phyloP scores from a whole-genome alignment of 371 early-diverging fungal genomes.

The Saksenaea oblongispora region DNA sequence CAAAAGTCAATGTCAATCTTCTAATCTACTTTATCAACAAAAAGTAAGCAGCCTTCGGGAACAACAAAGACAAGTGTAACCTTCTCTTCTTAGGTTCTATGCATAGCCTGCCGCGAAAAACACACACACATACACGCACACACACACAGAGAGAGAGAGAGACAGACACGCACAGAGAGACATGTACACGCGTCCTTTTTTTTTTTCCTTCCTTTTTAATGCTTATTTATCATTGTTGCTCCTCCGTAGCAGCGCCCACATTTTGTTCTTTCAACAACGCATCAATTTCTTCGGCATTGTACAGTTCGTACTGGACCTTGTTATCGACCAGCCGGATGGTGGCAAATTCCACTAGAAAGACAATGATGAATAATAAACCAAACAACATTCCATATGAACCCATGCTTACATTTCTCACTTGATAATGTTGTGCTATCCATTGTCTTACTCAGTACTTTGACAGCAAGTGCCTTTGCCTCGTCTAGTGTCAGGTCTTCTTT shows the following conservation, averaged over 20 bases:
- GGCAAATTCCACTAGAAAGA: conserved; percentile 75
- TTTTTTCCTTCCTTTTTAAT: neutral
- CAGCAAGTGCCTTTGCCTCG: conserved; percentile 86
- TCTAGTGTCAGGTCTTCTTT: conserved; percentile 86
- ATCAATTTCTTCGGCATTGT: conserved; percentile 75
- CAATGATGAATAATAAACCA: conserved; percentile 1
- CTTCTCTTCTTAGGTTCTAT: neutral
- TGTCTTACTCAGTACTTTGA: conserved; percentile 94
- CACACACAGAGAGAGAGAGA: too few relatives aligned
- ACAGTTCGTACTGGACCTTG: conserved; percentile 66
- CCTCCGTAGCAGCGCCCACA: conserved; percentile 45
- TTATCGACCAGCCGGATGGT: conserved; percentile 62
- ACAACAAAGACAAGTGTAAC: neutral
- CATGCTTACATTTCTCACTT: conserved; percentile 83
- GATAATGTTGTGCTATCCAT: conserved; percentile 91
- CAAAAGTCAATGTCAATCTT: conserved; percentile 94
- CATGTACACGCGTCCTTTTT: neutral
- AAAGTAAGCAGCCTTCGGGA: conserved; percentile 65
- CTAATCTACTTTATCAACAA: conserved; percentile 95
- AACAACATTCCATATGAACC: neutral
- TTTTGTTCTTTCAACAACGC: conserved; percentile 71
- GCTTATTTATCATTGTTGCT: conserved; percentile 15
- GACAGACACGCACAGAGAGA: neutral
- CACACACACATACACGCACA: too few relatives aligned
- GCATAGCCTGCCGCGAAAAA: neutral